Percentiles rank a stretch among this genome's conserved stretches.
These are phyloP conservation scores for Russula compacta DNA, from an alignment of 768 basidiomycete species.

Conservation along the genomic window DNA sequence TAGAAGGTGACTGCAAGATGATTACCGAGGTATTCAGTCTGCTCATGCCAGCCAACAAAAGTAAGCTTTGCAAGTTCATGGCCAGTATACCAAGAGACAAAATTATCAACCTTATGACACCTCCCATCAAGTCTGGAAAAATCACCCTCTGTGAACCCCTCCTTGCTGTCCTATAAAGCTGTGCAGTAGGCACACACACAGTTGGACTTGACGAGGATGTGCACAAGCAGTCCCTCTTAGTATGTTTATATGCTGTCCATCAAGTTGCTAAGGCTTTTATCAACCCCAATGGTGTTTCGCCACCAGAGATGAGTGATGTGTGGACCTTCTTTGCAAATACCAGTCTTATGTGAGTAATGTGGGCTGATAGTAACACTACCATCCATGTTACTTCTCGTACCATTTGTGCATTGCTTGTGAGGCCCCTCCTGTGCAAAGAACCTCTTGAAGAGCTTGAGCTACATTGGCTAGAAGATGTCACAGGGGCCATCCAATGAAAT, in stretches of 20 bases:
- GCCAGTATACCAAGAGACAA: not conserved
- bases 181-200: not conserved
- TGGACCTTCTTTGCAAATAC: not conserved
- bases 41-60: not conserved
- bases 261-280: not conserved
- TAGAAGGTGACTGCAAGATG: not conserved
- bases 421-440: not conserved
- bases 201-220: not conserved
- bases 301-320: not conserved
- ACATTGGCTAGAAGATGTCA: not conserved
- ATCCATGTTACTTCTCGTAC: not conserved
- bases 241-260: not conserved
- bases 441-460: not conserved
- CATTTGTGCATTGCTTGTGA: not conserved
- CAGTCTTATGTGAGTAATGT: not conserved
- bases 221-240: not conserved
- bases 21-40: not conserved
- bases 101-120: not conserved
- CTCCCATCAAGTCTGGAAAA: not conserved
- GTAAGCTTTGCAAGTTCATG: not conserved
- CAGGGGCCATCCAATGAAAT: too few relatives aligned
- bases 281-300: not conserved
- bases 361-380: not conserved
- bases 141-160: not conserved
- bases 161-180: not conserved